phyloP scores from a whole-genome alignment of 768 basidiomycete species.

The Amanita jacksonii region DNA sequence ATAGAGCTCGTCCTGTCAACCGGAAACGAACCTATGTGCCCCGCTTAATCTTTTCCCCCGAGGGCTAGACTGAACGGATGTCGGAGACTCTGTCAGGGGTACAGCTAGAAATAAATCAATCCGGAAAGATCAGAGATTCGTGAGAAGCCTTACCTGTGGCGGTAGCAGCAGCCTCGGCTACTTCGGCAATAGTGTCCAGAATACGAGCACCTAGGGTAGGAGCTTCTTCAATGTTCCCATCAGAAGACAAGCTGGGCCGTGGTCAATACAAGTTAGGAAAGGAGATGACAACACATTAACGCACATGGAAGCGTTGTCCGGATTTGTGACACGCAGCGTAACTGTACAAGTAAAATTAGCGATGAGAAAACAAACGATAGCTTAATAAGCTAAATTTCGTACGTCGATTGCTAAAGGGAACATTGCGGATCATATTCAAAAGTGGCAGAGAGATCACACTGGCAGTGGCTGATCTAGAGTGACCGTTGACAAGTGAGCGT shows the following conservation, averaged over 20 bases:
- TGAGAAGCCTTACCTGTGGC: not conserved
- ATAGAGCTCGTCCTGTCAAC: not conserved
- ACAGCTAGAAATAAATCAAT: conserved; percentile 1
- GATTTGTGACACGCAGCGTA: conserved; percentile 24
- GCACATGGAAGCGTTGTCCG: conserved; percentile 31
- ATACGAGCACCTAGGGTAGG: not conserved
- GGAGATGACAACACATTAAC: conserved; percentile 10
- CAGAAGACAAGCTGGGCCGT: conserved; percentile 10
- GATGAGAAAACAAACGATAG: conserved; percentile 9
- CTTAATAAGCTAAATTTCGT: conserved; percentile 9
- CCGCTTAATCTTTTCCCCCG: not conserved
- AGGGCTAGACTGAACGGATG: not conserved
- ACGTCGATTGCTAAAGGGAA: conserved; percentile 39
- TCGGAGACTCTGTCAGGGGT: not conserved
- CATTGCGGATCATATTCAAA: conserved; percentile 35
- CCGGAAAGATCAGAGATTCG: not conserved
- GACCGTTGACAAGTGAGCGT: conserved; percentile 4
- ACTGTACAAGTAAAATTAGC: conserved; percentile 12
- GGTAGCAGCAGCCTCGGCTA: conserved; percentile 3
- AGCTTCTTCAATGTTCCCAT: conserved; percentile 8
- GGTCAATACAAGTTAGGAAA: not conserved
- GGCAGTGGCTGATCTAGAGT: conserved; percentile 29
- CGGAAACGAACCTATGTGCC: conserved; percentile 1
- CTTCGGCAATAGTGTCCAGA: conserved; percentile 9
- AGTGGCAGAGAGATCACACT: conserved; percentile 43